Evolutionary conservation across 2,329 filamentous ascomycete genomes (phyloP).

Genomic region (Colletotrichum sp.): DNA sequence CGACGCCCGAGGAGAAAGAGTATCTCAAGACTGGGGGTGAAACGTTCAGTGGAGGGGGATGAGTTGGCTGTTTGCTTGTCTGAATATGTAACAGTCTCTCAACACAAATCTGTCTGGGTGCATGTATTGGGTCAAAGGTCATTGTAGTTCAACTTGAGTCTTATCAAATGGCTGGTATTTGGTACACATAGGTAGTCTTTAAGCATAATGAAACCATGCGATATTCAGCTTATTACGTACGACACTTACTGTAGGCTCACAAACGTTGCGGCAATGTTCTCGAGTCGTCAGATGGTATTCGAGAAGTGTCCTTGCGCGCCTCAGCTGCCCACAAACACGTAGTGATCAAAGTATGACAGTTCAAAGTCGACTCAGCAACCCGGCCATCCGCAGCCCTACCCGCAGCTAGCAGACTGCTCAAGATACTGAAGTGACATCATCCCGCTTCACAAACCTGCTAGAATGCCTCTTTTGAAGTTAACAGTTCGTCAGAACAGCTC

Average conservation of each 20-base stretch:
- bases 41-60: slow-evolving; percentile 33
- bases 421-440: not conserved
- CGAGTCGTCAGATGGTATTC: fast-evolving
- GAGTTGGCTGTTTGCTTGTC: not conserved
- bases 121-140: not conserved
- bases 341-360: not conserved
- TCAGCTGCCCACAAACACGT: not conserved
- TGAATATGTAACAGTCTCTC: not conserved
- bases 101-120: not conserved
- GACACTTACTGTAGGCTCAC: not conserved
- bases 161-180: not conserved
- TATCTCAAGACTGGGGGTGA: slow-evolving; percentile 53
- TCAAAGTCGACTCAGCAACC: not conserved
- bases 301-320: not conserved
- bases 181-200: not conserved
- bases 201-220: not conserved
- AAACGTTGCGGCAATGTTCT: not conserved
- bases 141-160: not conserved
- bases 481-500: not conserved
- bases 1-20: slow-evolving; percentile 52
- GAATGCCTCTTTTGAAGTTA: not conserved
- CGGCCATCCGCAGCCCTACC: not conserved
- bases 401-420: not conserved
- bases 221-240: fast-evolving
- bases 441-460: not conserved